phyloP scores from a whole-genome alignment of 1,284 basidiomycete species.

The Ceratobasidium sp. region DNA sequence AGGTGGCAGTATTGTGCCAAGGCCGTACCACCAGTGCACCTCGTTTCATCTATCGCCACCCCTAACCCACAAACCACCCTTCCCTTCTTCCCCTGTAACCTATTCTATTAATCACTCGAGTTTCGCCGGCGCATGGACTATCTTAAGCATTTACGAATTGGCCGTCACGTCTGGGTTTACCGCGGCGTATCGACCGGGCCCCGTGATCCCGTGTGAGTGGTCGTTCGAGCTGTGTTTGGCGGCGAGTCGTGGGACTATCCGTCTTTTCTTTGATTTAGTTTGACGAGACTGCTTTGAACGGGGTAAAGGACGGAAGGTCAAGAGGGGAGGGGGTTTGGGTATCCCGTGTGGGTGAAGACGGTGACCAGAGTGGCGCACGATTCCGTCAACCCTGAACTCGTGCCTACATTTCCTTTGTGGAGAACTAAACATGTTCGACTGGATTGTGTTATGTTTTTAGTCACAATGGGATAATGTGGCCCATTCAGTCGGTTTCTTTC shows the following conservation, averaged over 20 bases:
- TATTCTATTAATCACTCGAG: conserved; percentile 49
- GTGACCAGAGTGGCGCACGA: no score
- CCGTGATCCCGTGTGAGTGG: conserved; percentile 58
- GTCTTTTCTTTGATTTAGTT: background rate
- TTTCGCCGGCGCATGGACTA: conserved; percentile 59
- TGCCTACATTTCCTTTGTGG: no score
- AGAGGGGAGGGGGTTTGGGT: no score
- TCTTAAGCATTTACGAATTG: conserved; percentile 67
- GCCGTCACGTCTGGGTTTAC: conserved; percentile 69
- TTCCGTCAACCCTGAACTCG: no score
- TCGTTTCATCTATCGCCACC: background rate
- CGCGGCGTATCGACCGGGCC: conserved; percentile 68
- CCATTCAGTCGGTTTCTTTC: no score
- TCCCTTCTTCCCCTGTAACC: background rate
- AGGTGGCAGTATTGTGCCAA: conserved; percentile 60
- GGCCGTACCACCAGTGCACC: conserved; percentile 59
- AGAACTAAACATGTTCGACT: no score
- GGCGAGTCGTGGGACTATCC: conserved; percentile 54
- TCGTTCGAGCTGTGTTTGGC: conserved; percentile 63
- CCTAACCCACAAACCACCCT: background rate
- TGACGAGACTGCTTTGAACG: background rate
- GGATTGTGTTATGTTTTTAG: no score
- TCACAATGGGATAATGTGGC: no score
- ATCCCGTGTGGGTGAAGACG: no score
- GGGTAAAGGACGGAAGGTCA: conserved; percentile 51